Percentiles rank a stretch among this genome's conserved stretches.
Conservation (phyloP, 2,329 filamentous ascomycete species). For the Pestalotiopsis sp. region DNA sequence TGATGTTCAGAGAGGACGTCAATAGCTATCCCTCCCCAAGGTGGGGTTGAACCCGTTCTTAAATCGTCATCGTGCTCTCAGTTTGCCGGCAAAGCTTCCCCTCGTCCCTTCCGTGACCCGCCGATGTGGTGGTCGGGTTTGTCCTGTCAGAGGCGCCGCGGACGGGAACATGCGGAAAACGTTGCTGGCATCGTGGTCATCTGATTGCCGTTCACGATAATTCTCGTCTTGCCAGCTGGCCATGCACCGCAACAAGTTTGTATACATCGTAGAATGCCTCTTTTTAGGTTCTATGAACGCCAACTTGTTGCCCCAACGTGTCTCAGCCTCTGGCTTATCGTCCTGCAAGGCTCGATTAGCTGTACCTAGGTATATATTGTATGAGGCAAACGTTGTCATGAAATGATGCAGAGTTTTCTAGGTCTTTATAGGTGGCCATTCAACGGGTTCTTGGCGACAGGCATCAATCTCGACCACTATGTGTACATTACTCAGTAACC, state of each 20-base stretch:
- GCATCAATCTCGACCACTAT: background rate
- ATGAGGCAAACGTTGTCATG: background rate
- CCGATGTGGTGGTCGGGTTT: constrained; percentile 8
- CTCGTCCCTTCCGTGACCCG: constrained; percentile 12
- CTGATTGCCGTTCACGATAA: background rate
- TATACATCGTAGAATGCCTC: background rate
- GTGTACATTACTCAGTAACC: background rate
- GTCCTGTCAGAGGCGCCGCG: background rate
- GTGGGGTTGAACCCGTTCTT: constrained; percentile 9
- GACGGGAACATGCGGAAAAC: constrained; percentile 13
- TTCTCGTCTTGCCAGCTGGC: background rate
- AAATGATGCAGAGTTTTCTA: background rate
- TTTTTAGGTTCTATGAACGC: background rate
- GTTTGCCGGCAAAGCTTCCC: constrained; percentile 8
- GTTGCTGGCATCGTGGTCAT: background rate
- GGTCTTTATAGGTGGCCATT: background rate
- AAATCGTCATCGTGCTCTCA: constrained; percentile 11
- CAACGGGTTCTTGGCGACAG: background rate
- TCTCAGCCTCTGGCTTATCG: too few relatives aligned
- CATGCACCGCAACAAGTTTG: background rate
- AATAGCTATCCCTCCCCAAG: background rate
- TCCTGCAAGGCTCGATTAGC: too few relatives aligned
- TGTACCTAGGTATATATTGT: background rate
- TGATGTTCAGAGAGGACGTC: background rate
- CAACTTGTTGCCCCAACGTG: too few relatives aligned